phyloP scores from a whole-genome alignment of 2,329 filamentous ascomycete species.

The Fusarium sp. region DNA sequence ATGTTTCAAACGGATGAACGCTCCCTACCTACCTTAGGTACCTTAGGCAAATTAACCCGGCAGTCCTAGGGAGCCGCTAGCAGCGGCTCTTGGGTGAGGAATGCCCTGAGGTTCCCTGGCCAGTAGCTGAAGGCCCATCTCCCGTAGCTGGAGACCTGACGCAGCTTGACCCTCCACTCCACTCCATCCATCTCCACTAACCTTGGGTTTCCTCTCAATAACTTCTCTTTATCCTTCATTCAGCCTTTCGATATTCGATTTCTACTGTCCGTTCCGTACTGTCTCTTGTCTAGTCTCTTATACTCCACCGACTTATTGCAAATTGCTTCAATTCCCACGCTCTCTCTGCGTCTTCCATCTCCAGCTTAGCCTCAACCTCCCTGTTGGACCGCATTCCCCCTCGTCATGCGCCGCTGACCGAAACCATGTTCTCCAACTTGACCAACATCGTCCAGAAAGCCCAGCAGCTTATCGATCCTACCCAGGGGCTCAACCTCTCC shows the following conservation, averaged over 20 bases:
- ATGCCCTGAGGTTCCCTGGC: slow-evolving; percentile 36
- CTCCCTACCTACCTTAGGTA: too few relatives aligned
- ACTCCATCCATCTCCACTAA: slow-evolving; percentile 28
- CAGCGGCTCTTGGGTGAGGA: slow-evolving; percentile 36
- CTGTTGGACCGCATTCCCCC: slow-evolving; percentile 33
- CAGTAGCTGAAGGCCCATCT: slow-evolving; percentile 29
- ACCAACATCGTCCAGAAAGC: slow-evolving; percentile 93
- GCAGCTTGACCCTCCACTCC: slow-evolving; percentile 36
- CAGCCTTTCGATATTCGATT: slow-evolving; percentile 29
- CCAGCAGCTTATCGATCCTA: slow-evolving; percentile 93
- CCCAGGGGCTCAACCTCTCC: slow-evolving; percentile 79
- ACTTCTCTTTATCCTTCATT: slow-evolving; percentile 28
- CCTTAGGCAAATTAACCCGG: neutral
- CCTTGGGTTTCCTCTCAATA: slow-evolving; percentile 28
- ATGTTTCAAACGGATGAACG: neutral
- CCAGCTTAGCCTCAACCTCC: slow-evolving; percentile 30
- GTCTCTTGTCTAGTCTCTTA: slow-evolving; percentile 7
- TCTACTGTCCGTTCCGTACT: slow-evolving; percentile 15
- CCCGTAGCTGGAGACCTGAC: slow-evolving; percentile 38
- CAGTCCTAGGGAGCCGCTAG: slow-evolving; percentile 13
- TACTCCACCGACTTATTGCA: neutral
- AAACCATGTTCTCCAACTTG: slow-evolving; percentile 71
- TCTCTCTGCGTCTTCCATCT: neutral
- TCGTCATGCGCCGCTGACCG: slow-evolving; percentile 58
- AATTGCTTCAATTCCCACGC: neutral